Percentiles rank a stretch among this genome's conserved stretches.
Conservation (phyloP, 2,329 filamentous ascomycete genomes). For the Colletotrichum sublineola region DNA sequence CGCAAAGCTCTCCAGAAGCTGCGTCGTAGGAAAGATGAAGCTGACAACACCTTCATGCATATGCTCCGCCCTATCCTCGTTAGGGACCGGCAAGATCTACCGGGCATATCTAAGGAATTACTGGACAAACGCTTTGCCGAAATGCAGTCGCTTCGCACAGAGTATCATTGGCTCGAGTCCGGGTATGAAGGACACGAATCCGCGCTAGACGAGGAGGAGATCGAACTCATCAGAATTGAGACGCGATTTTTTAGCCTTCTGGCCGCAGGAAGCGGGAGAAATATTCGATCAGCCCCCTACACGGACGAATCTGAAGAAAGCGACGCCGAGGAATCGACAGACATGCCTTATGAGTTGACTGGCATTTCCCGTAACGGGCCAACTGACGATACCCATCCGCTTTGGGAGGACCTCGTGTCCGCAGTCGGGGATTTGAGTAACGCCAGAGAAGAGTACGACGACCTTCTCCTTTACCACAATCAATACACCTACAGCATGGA, state of each 20-base stretch:
- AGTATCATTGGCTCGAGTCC: slow-evolving; percentile 54
- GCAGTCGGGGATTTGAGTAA: slow-evolving; percentile 61
- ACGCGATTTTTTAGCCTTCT: slow-evolving; percentile 55
- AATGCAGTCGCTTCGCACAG: slow-evolving; percentile 55
- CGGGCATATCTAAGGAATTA: slow-evolving; percentile 43
- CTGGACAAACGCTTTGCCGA: slow-evolving; percentile 50
- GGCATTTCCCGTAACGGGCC: slow-evolving; percentile 54
- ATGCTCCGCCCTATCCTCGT: slow-evolving; percentile 54
- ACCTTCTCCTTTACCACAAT: slow-evolving; percentile 57
- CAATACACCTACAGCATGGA: slow-evolving; percentile 54
- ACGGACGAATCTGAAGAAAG: slow-evolving; percentile 34
- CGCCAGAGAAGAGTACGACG: slow-evolving; percentile 61
- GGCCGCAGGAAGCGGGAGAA: slow-evolving; percentile 41
- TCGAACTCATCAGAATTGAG: slow-evolving; percentile 53
- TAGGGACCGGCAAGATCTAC: slow-evolving; percentile 43
- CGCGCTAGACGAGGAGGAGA: slow-evolving; percentile 53
- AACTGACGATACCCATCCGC: slow-evolving; percentile 60
- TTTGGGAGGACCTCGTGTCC: slow-evolving; percentile 60
- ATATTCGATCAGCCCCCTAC: neutral
- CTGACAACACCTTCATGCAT: slow-evolving; percentile 58
- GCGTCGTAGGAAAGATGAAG: slow-evolving; percentile 51
- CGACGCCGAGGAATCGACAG: slow-evolving; percentile 23
- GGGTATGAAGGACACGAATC: slow-evolving; percentile 55
- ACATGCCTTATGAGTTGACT: slow-evolving; percentile 51
- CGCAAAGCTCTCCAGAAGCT: slow-evolving; percentile 50